A percentile compares a stretch with the other conserved stretches of the same genome.
Evolutionary conservation across 2,329 filamentous ascomycete genomes (phyloP).

Genomic region (Ophiostoma piceae): DNA sequence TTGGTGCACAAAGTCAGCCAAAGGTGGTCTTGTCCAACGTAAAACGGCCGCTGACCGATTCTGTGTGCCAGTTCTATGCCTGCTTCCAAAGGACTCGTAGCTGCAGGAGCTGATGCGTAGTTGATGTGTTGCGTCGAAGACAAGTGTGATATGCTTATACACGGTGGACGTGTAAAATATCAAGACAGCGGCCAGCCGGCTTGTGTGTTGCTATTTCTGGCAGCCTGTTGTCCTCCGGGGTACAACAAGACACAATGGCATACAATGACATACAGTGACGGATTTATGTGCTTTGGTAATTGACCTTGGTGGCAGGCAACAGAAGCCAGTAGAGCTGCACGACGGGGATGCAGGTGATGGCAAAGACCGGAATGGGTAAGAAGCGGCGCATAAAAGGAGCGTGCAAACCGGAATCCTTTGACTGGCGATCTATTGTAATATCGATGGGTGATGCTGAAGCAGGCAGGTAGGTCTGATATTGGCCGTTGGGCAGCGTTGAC

Average conservation of each 20-base stretch:
- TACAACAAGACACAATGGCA: not conserved
- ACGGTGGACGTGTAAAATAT: not conserved
- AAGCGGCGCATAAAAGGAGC: not conserved
- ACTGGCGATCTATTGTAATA: not conserved
- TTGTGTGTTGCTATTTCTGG: not conserved
- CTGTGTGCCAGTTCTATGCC: not conserved
- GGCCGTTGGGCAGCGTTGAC: not conserved
- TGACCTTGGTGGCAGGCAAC: not conserved
- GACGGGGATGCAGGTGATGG: not conserved
- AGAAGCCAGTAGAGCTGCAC: not conserved
- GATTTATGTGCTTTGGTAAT: not conserved
- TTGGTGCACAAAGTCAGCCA: slow-evolving; percentile 14
- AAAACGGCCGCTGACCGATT: slow-evolving; percentile 8
- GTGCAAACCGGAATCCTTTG: not conserved
- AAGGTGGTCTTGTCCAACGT: slow-evolving; percentile 17
- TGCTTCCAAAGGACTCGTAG: not conserved
- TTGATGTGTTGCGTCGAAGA: not conserved
- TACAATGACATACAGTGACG: not conserved
- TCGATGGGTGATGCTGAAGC: not conserved
- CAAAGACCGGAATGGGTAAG: not conserved
- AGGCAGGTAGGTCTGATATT: not conserved
- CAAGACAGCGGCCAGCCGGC: not conserved
- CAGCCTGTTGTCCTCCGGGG: not conserved
- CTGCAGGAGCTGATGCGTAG: not conserved
- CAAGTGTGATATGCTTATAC: not conserved